Percentiles rank a stretch among this genome's conserved stretches.
phyloP scores from a whole-genome alignment of 2,329 filamentous ascomycete genomes.

The Fusarium floridanum region DNA sequence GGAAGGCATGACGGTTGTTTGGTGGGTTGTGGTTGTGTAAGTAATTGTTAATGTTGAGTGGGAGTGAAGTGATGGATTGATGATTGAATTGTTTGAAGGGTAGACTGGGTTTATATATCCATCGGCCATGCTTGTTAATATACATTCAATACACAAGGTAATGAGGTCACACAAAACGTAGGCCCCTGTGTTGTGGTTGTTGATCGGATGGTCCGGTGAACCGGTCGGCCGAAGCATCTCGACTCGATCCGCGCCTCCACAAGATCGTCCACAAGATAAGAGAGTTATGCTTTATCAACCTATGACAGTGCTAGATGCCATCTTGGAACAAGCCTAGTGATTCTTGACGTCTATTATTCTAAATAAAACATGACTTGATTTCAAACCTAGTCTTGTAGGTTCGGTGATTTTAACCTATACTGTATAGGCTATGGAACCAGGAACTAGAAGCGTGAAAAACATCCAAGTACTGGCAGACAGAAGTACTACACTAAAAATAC shows the following conservation, averaged over 20 bases:
- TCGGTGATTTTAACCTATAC: neutral
- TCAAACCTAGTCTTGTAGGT: neutral
- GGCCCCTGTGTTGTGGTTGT: neutral
- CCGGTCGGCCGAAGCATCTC: neutral
- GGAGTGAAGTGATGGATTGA: neutral
- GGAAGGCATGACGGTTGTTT: constrained; percentile 26
- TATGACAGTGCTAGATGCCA: neutral
- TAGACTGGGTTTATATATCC: neutral
- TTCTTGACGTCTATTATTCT: neutral
- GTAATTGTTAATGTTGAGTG: neutral
- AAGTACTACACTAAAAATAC: neutral
- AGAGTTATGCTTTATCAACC: too few relatives aligned
- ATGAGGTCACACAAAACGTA: neutral
- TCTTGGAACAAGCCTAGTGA: neutral
- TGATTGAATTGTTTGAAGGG: neutral
- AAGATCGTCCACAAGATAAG: neutral
- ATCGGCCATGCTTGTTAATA: neutral
- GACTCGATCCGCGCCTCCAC: neutral
- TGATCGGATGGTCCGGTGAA: neutral
- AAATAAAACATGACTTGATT: neutral
- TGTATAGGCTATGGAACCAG: neutral
- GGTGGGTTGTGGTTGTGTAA: neutral
- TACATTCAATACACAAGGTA: too few relatives aligned
- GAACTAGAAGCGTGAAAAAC: neutral
- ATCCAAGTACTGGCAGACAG: neutral